Base-by-base conservation (phyloP, 2,329 filamentous ascomycete species). In the Epichloe coenophiala region DNA sequence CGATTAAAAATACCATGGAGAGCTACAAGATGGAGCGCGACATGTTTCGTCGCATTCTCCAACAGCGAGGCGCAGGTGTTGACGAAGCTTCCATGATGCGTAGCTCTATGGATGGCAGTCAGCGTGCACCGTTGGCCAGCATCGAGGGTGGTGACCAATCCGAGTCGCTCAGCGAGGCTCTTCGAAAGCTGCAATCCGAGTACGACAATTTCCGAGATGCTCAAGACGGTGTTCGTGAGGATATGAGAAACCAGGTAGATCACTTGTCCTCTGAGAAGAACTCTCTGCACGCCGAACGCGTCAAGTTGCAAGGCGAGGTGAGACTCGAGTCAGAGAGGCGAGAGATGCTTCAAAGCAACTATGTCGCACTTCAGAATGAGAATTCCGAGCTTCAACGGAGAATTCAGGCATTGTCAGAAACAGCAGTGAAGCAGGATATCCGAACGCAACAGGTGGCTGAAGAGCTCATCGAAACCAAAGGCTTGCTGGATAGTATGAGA, bases 21-120 rank as follows among this genome's bases (percentile, higher is more conserved):
- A 95, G 88, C 65, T 95, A 95, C 65, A 88, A 93, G 63, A 88
- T 89, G 60, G 93, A 98, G 69, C 84, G 93, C 55, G 91, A 98
- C 63, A 96, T 96, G 80, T 97, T 96, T 82, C 83, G 91, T 19
- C 88, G 90, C 48, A 90, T 97, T 73, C 78, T 96, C 33, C 86
- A 91, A 57, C 86, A 93, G 55, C 66, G 82, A 69, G 64, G 74
- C 61, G 61, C 77, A 62, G 63, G 78, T 63, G 74, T 71, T 12
- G 84, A 89, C 53, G 72, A 84, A 40, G 76, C 78, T 15, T 83
- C 83, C 1, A 74, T 82, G 47, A 83, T 94, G 61, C 87, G 84
- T 1, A 81, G 83, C 58, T 86, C 86, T 17, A 68, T 85, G 35
- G 80, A 83, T 53, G 76, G 78, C 15, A 68, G 64, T 45, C 66